Evolutionary conservation across 2,329 filamentous ascomycete species (phyloP).

Genomic region (Chalara sp.): DNA sequence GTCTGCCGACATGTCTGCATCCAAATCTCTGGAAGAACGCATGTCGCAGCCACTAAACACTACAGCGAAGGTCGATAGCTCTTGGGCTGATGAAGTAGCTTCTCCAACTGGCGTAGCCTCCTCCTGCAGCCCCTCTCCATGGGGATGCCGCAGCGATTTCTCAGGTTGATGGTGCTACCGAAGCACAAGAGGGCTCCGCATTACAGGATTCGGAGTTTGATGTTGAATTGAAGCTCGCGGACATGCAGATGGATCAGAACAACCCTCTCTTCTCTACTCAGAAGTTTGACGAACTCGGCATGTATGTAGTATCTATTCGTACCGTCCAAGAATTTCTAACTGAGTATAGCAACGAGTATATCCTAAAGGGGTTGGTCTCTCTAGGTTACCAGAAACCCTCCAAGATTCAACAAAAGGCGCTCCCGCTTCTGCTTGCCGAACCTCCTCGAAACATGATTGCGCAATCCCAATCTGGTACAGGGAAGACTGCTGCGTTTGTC

Average conservation of each 20-base stretch:
- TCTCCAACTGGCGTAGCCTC: constrained; percentile 24
- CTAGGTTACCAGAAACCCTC: constrained; percentile 94
- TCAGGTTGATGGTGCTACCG: constrained; percentile 40
- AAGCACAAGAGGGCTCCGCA: constrained; percentile 39
- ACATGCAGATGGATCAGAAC: constrained; percentile 78
- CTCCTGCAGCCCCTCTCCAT: not conserved
- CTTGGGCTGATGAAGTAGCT: constrained; percentile 35
- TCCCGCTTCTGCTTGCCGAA: constrained; percentile 79
- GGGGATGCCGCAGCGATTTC: constrained; percentile 9
- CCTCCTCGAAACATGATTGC: constrained; percentile 94
- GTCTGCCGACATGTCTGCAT: too few species aligned
- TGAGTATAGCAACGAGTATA: constrained; percentile 43
- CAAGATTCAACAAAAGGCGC: constrained; percentile 93
- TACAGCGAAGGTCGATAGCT: constrained; percentile 5
- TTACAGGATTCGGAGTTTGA: constrained; percentile 71
- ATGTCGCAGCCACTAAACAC: constrained; percentile 31
- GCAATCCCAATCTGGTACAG: constrained; percentile 97
- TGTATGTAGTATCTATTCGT: constrained; percentile 43
- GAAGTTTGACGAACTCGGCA: constrained; percentile 75
- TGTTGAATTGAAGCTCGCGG: constrained; percentile 87
- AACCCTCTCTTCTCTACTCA: constrained; percentile 83
- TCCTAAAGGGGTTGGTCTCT: constrained; percentile 69
- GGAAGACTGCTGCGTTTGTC: constrained; percentile 95
- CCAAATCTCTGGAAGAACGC: constrained; percentile 38
- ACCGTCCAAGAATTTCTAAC: constrained; percentile 6